Evolutionary conservation across 1,284 basidiomycete species (phyloP).

Genomic region (Rhodotorula sp.): DNA sequence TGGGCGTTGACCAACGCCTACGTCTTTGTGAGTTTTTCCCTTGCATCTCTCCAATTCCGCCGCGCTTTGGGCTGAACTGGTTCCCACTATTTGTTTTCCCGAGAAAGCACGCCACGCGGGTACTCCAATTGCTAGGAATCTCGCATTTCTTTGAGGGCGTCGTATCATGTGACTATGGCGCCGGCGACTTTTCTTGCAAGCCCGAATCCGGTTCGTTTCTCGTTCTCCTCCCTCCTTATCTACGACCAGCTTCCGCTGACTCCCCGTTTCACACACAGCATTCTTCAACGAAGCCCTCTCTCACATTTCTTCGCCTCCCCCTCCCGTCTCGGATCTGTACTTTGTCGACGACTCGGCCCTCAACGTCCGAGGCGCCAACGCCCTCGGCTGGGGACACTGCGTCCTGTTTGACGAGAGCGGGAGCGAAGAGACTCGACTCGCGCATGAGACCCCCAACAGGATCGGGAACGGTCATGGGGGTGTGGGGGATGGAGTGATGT

Average conservation of each 20-base stretch:
- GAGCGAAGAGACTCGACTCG: slow-evolving; percentile 24
- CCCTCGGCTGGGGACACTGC: slow-evolving; percentile 42
- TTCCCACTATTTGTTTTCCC: no score
- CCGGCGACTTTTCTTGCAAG: slow-evolving; percentile 51
- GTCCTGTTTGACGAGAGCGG: slow-evolving; percentile 43
- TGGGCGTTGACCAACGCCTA: slow-evolving; percentile 41
- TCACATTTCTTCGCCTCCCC: slow-evolving; percentile 22
- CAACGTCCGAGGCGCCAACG: slow-evolving; percentile 40
- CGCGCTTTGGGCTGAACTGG: background rate
- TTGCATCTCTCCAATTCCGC: background rate
- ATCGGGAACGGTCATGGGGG: background rate
- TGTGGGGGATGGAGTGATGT: slow-evolving; percentile 3
- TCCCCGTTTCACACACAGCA: slow-evolving; percentile 6
- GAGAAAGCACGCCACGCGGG: slow-evolving; percentile 48
- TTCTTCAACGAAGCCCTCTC: slow-evolving; percentile 35
- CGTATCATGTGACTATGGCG: slow-evolving; percentile 51
- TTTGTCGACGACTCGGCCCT: slow-evolving; percentile 44
- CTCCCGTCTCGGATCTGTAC: slow-evolving; percentile 20
- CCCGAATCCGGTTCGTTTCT: slow-evolving; percentile 44
- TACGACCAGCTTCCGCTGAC: no score
- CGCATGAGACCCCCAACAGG: slow-evolving; percentile 10
- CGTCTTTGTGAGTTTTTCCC: slow-evolving; percentile 22
- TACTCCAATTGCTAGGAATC: slow-evolving; percentile 47
- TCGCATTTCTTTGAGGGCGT: slow-evolving; percentile 49
- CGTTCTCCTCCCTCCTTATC: background rate